Conservation (phyloP, 1,284 basidiomycete genomes). For the Schizophyllum amplum region DNA sequence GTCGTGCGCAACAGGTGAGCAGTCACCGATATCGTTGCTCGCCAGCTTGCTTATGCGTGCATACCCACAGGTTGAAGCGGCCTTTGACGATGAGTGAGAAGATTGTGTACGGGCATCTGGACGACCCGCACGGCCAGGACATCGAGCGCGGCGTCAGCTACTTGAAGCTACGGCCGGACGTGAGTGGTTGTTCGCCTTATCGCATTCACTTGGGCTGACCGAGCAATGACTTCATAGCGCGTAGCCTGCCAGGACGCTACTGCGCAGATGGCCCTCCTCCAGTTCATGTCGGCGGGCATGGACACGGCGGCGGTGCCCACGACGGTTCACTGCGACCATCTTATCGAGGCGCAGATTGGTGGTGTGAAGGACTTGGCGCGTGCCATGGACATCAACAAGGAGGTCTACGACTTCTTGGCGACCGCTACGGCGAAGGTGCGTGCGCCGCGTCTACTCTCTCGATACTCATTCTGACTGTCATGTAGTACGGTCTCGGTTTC, state of each 20-base stretch:
- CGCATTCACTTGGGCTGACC: neutral
- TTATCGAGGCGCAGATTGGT: conserved; percentile 96
- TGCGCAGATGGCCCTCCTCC: conserved; percentile 97
- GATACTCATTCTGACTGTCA: conserved; percentile 1
- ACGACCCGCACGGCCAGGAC: conserved; percentile 87
- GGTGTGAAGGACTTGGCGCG: conserved; percentile 91
- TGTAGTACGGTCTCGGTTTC: conserved; percentile 94
- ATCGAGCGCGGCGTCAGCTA: conserved; percentile 85
- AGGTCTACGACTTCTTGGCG: conserved; percentile 99
- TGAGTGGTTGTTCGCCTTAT: conserved; percentile 33
- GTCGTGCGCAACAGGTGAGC: conserved; percentile 61
- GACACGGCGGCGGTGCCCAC: conserved; percentile 96
- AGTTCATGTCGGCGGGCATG: conserved; percentile 99
- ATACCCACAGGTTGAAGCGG: conserved; percentile 72
- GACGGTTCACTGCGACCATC: conserved; percentile 98
- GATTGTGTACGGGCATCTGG: conserved; percentile 97
- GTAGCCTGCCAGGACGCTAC: conserved; percentile 99
- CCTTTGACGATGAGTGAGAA: conserved; percentile 97
- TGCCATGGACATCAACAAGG: conserved; percentile 93
- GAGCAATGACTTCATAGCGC: conserved; percentile 47
- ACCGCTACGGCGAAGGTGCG: conserved; percentile 89
- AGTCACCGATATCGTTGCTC: neutral
- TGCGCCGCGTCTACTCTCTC: conserved; percentile 5
- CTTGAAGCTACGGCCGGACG: conserved; percentile 93
- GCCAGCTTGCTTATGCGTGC: conserved; percentile 5